Base-by-base conservation (phyloP, 192 early-diverging fungal genomes). In the Mortierella claussenii region DNA sequence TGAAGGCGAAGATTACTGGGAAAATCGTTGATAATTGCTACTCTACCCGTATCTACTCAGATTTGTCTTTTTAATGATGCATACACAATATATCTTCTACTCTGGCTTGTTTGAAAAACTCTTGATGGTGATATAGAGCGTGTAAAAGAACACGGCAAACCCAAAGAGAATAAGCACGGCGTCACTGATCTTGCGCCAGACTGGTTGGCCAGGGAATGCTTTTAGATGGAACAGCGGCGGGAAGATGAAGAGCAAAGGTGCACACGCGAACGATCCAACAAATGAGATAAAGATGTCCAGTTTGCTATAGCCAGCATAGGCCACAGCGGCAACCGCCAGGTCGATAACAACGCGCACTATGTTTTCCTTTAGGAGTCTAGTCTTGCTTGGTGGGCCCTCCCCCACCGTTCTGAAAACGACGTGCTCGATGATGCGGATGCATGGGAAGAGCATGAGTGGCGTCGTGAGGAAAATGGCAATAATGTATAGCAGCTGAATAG, bases 231-330 rank as follows among this genome's bases (percentile, higher is more conserved):
- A 92, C 65, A 95, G 55, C 17, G 90, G 84, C 5, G 96, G 95
- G 71, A 95, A 97, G 54, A 96, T 92, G 75, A 96, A 94, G 50
- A 86, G 82, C 52, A 92, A 62, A 15, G 90, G 90, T 15, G 81
- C 83, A 56, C 86, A 92, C 0, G 92, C 90, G 62, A 93, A 84
- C 60, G 90, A 93, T 0, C 94, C 94, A 26, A 97, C 89, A 34
- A 97, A 87, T 36, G 89, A 88, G 46, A 96, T 93, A 68, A 95
- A 90, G 60, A 93, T 92, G 75, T 97, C 94, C n/a, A 97, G 83
- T 60, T 94, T 86, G 43, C 85, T 85, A 10, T 87, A 86, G 20
- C 93, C 94, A 32, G 86, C 79, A 65, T 87, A 90, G 21, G 94
- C 91, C 7, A 95, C 84, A 15, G 79, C 45, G 0, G 85, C 90